phyloP scores from a whole-genome alignment of 805 yeast genomes.

The Crinitomyces ghanaensis region DNA sequence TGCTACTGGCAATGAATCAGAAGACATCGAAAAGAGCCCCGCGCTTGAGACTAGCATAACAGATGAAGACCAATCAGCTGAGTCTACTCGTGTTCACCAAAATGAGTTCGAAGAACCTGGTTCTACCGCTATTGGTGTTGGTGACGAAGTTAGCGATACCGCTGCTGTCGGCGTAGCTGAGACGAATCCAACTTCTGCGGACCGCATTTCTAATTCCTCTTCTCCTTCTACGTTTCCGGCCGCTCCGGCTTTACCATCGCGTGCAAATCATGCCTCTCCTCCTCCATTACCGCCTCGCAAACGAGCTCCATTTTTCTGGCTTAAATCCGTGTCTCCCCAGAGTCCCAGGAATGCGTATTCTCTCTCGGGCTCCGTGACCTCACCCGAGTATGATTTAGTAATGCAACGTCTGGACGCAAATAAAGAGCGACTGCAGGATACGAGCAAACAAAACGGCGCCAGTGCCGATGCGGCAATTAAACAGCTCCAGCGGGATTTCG shows the following conservation, averaged over 20 bases:
- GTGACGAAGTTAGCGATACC: neutral
- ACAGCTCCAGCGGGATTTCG: constrained; percentile 27
- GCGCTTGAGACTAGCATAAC: too few relatives aligned
- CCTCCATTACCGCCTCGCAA: constrained; percentile 25
- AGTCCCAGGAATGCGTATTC: constrained; percentile 4
- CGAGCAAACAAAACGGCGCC: constrained; percentile 42
- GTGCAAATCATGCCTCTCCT: constrained; percentile 1
- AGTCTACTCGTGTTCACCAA: too few relatives aligned
- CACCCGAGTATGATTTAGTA: constrained; percentile 45
- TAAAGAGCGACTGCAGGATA: constrained; percentile 37
- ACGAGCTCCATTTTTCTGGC: constrained; percentile 23
- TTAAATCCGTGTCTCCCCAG: constrained; percentile 13
- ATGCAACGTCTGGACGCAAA: constrained; percentile 49
- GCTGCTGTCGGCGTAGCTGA: neutral
- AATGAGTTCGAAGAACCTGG: too few relatives aligned
- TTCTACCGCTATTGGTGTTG: neutral
- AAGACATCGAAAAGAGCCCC: too few relatives aligned
- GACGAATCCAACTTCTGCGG: neutral
- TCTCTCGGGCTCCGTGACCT: constrained; percentile 13
- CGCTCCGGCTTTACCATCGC: constrained; percentile 1
- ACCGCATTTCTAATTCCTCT: constrained; percentile 1
- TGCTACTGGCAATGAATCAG: neutral
- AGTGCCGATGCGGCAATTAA: constrained; percentile 35
- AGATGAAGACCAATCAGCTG: too few relatives aligned
- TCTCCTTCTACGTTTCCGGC: neutral